Percentiles rank a stretch among this genome's conserved stretches.
Evolutionary conservation across 208 protist species (phyloP).

Genomic region (Wallacemonas collosoma): DNA sequence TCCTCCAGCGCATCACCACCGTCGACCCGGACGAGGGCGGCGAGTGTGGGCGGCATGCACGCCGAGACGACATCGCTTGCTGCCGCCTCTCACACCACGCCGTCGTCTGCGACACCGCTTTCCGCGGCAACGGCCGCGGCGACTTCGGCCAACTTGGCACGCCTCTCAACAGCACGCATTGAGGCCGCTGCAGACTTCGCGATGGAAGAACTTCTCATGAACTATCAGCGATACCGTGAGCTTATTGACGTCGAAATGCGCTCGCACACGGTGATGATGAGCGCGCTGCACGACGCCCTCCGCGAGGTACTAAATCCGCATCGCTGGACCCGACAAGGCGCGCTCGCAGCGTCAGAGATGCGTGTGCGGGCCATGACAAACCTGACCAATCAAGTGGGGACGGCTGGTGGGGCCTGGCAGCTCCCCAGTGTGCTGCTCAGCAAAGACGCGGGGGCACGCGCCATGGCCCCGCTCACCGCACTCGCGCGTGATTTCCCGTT

Average conservation of each 20-base stretch:
- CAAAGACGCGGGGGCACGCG: constrained; percentile 39
- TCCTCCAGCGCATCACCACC: too few relatives aligned
- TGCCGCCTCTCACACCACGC: not conserved
- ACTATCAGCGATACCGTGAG: constrained; percentile 31
- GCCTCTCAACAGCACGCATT: not conserved
- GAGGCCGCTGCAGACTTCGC: constrained; percentile 30
- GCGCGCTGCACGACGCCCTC: constrained; percentile 48
- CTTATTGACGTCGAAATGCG: constrained; percentile 48
- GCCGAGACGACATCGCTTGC: not conserved
- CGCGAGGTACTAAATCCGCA: constrained; percentile 51
- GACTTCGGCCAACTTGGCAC: too few relatives aligned
- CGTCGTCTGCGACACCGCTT: not conserved
- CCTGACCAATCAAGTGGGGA: constrained; percentile 11
- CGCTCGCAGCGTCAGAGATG: constrained; percentile 26
- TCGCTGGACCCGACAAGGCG: constrained; percentile 44
- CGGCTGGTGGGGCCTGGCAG: constrained; percentile 13
- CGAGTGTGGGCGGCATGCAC: not conserved
- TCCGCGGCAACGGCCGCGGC: too few relatives aligned
- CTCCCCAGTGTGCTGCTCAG: constrained; percentile 55
- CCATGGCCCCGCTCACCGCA: constrained; percentile 30
- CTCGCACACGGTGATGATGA: constrained; percentile 32
- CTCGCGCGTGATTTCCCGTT: constrained; percentile 22
- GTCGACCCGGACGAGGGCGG: too few relatives aligned
- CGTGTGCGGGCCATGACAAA: constrained; percentile 27
- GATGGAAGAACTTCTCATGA: constrained; percentile 29